These are phyloP conservation scores for Periconia sp. DNA, from an alignment of 2,329 filamentous ascomycete genomes.

Conservation along the genomic window DNA sequence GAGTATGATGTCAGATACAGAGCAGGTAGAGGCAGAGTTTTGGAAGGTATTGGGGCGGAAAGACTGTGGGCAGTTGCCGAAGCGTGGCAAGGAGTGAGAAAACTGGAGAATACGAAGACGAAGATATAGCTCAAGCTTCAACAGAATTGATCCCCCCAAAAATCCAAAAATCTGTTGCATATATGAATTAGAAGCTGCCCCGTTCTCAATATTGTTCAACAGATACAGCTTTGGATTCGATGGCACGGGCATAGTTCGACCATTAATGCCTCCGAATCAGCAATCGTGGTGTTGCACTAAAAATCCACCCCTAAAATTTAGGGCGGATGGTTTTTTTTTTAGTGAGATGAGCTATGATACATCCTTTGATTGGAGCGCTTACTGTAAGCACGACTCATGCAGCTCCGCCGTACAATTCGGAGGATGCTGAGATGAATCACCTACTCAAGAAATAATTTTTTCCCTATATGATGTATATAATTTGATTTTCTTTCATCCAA, in stretches of 20 bases:
- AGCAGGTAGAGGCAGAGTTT: constrained; percentile 21
- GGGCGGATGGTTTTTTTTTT: no score
- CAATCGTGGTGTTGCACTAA: no score
- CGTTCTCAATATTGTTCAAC: no score
- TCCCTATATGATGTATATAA: no score
- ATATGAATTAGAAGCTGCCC: no score
- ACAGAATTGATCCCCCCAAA: neutral
- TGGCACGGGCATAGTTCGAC: no score
- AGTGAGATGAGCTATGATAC: neutral
- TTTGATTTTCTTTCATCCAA: neutral
- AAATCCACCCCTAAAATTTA: no score
- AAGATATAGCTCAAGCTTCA: neutral
- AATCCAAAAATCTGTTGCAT: neutral
- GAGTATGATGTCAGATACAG: constrained; percentile 27
- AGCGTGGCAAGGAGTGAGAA: constrained; percentile 30
- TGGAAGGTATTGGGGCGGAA: constrained; percentile 20
- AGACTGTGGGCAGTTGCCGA: constrained; percentile 29
- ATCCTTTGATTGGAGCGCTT: neutral
- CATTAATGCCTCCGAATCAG: no score
- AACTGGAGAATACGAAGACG: neutral
- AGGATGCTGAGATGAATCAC: neutral
- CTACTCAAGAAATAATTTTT: no score
- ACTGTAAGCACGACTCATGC: neutral
- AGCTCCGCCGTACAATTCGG: neutral
- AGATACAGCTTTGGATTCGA: no score